These are phyloP conservation scores for Epichloe glyceriae DNA, from an alignment of 2,329 filamentous ascomycete genomes.

Conservation along the genomic window DNA sequence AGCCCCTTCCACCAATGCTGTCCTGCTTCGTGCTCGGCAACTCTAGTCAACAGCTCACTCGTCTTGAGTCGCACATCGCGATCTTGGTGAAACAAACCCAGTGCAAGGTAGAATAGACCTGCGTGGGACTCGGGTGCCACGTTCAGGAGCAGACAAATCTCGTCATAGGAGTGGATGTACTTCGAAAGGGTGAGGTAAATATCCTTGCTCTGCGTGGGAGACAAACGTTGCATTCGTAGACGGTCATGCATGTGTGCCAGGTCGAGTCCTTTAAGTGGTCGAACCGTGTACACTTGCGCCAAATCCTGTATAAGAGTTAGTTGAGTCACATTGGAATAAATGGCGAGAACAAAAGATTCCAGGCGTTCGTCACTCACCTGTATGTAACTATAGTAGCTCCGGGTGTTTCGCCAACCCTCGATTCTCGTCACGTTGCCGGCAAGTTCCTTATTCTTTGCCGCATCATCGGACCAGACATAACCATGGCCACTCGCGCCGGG, in stretches of 20 bases:
- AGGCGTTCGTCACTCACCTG: slow-evolving; percentile 40
- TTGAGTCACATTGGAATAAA: neutral
- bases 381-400: slow-evolving; percentile 92
- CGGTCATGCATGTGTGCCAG: slow-evolving; percentile 88
- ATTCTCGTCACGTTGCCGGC: slow-evolving; percentile 86
- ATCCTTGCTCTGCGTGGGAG: slow-evolving; percentile 61
- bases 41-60: slow-evolving; percentile 67
- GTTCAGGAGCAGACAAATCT: slow-evolving; percentile 71
- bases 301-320: slow-evolving; percentile 36
- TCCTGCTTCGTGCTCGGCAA: slow-evolving; percentile 78
- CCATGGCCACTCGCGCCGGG: slow-evolving; percentile 66
- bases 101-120: slow-evolving; percentile 78
- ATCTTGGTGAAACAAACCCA: slow-evolving; percentile 86
- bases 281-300: slow-evolving; percentile 48
- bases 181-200: slow-evolving; percentile 73
- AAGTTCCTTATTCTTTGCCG: slow-evolving; percentile 68
- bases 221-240: slow-evolving; percentile 68
- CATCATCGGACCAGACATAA: slow-evolving; percentile 87
- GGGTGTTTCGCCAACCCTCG: slow-evolving; percentile 91
- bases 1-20: slow-evolving; percentile 84
- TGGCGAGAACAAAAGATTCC: too few species aligned
- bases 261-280: slow-evolving; percentile 69
- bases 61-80: slow-evolving; percentile 64
- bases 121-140: slow-evolving; percentile 77
- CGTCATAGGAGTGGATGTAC: slow-evolving; percentile 66